phyloP scores from a whole-genome alignment of 1,284 basidiomycete species.

The Cutaneotrichosporon sp. region DNA sequence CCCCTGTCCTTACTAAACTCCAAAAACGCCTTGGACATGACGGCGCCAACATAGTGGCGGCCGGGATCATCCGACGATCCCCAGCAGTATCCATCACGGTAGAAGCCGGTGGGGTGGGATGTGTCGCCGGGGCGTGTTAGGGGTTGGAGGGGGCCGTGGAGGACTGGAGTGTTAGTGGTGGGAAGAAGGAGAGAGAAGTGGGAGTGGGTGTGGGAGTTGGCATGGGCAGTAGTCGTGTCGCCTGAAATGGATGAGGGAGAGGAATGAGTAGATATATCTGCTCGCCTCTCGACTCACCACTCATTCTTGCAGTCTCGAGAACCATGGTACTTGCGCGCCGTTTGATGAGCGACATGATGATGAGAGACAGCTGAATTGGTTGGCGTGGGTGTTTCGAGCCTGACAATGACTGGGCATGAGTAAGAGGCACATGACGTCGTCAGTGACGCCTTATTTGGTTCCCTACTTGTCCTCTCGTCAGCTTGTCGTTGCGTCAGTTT shows the following conservation, averaged over 20 bases:
- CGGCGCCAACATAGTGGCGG: slow-evolving; percentile 45
- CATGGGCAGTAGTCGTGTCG: background rate
- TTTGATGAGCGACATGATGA: background rate
- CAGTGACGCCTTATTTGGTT: background rate
- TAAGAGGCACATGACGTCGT: background rate
- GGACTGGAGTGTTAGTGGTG: slow-evolving; percentile 27
- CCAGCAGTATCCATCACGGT: slow-evolving; percentile 49
- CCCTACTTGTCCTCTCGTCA: background rate
- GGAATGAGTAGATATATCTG: background rate
- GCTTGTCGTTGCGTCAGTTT: too few species aligned
- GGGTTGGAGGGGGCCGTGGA: slow-evolving; percentile 42
- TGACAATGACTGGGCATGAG: background rate
- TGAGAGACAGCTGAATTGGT: background rate
- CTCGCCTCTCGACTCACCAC: slow-evolving; percentile 29
- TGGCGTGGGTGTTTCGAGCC: background rate
- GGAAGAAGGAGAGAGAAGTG: background rate
- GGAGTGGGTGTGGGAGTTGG: background rate
- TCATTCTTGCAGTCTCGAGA: slow-evolving; percentile 36
- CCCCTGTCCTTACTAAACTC: slow-evolving; percentile 45
- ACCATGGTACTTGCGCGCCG: slow-evolving; percentile 40
- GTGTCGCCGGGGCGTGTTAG: slow-evolving; percentile 36
- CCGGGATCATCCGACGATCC: slow-evolving; percentile 39
- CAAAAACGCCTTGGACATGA: slow-evolving; percentile 47
- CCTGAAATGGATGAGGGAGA: background rate
- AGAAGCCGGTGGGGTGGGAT: slow-evolving; percentile 45